phyloP scores from a whole-genome alignment of 768 basidiomycete species.

The Boletus fagicola region DNA sequence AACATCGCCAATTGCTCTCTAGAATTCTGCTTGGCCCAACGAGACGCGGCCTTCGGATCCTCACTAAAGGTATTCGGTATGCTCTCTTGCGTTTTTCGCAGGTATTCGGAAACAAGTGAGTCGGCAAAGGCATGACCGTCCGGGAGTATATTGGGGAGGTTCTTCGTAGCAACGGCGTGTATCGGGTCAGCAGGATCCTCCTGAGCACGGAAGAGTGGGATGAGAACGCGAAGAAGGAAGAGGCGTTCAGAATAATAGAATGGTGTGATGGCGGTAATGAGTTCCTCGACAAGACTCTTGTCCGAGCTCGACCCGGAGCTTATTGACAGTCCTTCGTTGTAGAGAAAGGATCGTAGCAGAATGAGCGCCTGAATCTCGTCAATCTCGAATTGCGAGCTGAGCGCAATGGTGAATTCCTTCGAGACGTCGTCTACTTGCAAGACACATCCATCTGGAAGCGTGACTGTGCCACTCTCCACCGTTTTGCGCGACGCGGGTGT shows the following conservation, averaged over 20 bases:
- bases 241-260: conserved; percentile 85
- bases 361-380: conserved; percentile 79
- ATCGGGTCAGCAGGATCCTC: conserved; percentile 56
- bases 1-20: conserved; percentile 78
- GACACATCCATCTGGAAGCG: conserved; percentile 62
- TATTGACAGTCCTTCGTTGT: conserved; percentile 69
- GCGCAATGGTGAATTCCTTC: conserved; percentile 66
- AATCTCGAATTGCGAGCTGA: conserved; percentile 71
- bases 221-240: conserved; percentile 62
- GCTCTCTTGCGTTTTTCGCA: conserved; percentile 45
- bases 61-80: conserved; percentile 45
- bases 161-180: conserved; percentile 50
- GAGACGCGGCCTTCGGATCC: conserved; percentile 58
- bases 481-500: conserved; percentile 63
- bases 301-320: conserved; percentile 45
- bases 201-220: conserved; percentile 72
- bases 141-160: conserved; percentile 59
- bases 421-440: conserved; percentile 65
- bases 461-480: conserved; percentile 65
- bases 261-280: conserved; percentile 66
- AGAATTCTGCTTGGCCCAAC: conserved; percentile 71
- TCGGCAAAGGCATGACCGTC: conserved; percentile 64
- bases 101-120: conserved; percentile 59
- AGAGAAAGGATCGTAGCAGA: conserved; percentile 73
- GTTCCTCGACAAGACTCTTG: conserved; percentile 33